Percentiles rank a stretch among this genome's conserved stretches.
These are phyloP conservation scores for Leishmania arabica DNA, from an alignment of 208 protist species.

Conservation along the genomic window DNA sequence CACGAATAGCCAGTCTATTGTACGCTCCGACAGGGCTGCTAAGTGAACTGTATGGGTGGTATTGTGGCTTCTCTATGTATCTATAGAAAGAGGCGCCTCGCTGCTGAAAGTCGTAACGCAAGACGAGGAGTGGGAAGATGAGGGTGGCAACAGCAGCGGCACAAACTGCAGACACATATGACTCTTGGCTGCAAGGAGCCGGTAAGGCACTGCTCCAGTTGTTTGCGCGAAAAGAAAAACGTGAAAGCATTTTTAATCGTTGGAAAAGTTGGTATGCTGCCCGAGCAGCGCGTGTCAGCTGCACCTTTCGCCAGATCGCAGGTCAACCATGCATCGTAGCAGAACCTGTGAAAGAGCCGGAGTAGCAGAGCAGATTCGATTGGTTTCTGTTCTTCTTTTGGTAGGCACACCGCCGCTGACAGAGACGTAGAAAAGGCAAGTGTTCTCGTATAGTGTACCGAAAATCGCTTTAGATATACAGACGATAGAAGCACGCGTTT, in stretches of 20 bases:
- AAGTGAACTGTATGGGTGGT: background rate
- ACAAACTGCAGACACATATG: background rate
- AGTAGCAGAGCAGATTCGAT: background rate
- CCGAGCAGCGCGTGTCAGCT: background rate
- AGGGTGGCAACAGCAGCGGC: background rate
- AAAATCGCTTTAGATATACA: background rate
- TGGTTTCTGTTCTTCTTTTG: background rate
- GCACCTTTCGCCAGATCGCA: background rate
- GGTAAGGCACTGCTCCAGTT: background rate
- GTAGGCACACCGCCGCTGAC: background rate
- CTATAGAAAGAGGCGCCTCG: background rate
- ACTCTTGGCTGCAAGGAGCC: background rate
- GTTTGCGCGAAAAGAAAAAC: background rate
- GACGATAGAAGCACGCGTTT: background rate
- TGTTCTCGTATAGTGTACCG: no score
- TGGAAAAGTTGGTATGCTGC: background rate
- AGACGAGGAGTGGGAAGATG: background rate
- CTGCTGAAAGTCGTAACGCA: background rate
- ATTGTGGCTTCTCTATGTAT: background rate
- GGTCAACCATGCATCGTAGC: background rate
- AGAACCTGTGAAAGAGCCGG: background rate
- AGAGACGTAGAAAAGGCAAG: background rate
- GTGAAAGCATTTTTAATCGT: background rate
- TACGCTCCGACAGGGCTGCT: background rate
- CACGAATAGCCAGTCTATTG: background rate